Base-by-base conservation (phyloP, 73 alveolate genomes). In the Blepharisma japonicum region DNA sequence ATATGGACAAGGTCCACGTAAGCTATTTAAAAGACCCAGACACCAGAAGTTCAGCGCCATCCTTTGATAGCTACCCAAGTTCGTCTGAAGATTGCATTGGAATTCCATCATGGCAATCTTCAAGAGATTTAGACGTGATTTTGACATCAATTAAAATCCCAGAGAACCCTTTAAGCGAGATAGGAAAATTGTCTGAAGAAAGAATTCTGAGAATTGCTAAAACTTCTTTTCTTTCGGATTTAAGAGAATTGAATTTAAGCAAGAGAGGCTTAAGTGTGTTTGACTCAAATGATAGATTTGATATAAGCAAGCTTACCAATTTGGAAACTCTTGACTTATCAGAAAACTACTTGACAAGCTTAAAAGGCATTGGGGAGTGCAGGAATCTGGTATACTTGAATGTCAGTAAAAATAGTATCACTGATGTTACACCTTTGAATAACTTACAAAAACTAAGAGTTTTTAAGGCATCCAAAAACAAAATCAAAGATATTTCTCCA, bases 381-480 rank as follows among this genome's bases (percentile, higher is more conserved):
- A 53, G 2, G 2, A 53, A 53, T 20, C 23, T 53, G 0, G n/a
- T 20, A 11, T 53, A 53, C 4, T 53, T 53, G 4, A 53, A 53
- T 20, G 23, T 53, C n/a, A 53, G 67, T 4, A 53, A 53, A 53
- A 53, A 53, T 53, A 53, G n/a, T 53, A 4, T 53, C 23, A 20
- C n/a, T 14, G 67, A 53, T 20, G 23, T 53, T 14, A 4, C 0
- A 4, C 67, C 67, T 14, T 53, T 53, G 4, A 11, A 53, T 14
- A 14, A 20, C 4, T 53, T 53, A 4, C n/a, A 14, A 53, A 53
- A 53, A 53, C 67, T 53, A 4, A 53, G 27, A 53, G 23, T 20
- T 53, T 53, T 53, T 14, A 53, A 53, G 23, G 67, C 67, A 14
- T 53, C 67, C n/a, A 20, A 53, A 14, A 53, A 53, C 67, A 53